Base-by-base conservation (phyloP, 768 basidiomycete genomes). In the Serendipita sp. region DNA sequence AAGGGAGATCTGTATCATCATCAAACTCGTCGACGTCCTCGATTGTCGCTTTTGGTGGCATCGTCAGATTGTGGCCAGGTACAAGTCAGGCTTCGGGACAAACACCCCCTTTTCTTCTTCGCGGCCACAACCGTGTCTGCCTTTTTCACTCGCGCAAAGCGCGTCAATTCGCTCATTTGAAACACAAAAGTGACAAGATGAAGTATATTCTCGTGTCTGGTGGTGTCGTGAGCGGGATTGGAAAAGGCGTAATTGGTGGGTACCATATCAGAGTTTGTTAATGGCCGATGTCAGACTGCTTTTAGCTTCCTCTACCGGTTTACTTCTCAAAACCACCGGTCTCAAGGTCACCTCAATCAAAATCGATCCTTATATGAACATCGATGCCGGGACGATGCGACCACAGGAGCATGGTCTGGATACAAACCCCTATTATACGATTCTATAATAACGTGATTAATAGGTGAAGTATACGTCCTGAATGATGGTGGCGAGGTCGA, bases 281-380 rank as follows among this genome's bases (percentile, higher is more conserved):
- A 3, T 11, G 35, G n/a, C 68, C 35, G 66, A 64, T 69, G 65
- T 68, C 67, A 64, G 67, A 68, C 64, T 68, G 68, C 68, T 64
- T 67, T 45, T 73, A 97, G 95, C 95, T 68, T 98, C 95, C 32
- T 97, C 94, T 60, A 97, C 95, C 3, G 95, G 95, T 66, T 79
- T 98, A 63, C 81, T 98, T 63, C 80, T 99, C 73, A 97, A 97
- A 77, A 97, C 91, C 48, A 85, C 87, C 44, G 95, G 95, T 54
- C 80, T 96, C 67, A 96, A 93, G 77, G 95, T 97, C 70, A 99
- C 95, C 5, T 90, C 95, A 10, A 97, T 99, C 80, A 99, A 99
- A 78, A 98, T 99, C 71, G 95, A 99, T 74, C 95, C 95, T 13
- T 99, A 99, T 70, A 98, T 99, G 95, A 99, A 99, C 77, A 97